Evolutionary conservation across 371 early-diverging fungal genomes (phyloP).

Genomic region (Lichtheimia hyalospora): DNA sequence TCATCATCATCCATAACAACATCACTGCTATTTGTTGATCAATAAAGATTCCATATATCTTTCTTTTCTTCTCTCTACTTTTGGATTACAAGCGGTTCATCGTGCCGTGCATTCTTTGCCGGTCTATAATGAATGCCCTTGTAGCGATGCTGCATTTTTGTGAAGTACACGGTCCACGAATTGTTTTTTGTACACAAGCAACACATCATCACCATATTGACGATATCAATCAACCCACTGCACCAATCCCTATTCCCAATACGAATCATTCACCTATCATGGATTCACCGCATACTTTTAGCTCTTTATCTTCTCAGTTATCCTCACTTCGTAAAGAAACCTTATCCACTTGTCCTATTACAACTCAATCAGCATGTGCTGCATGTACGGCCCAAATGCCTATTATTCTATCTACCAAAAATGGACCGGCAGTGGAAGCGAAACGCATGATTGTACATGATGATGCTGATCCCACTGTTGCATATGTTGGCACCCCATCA

Average conservation of each 20-base stretch:
- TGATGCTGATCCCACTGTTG: constrained; percentile 42
- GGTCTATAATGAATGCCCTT: constrained; percentile 48
- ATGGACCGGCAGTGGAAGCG: constrained; percentile 27
- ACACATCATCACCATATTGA: constrained; percentile 28
- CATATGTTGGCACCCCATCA: constrained; percentile 45
- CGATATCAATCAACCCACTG: neutral
- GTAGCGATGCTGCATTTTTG: constrained; percentile 58
- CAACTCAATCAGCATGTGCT: constrained; percentile 25
- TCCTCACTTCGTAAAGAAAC: too few relatives aligned
- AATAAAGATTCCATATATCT: too few relatives aligned
- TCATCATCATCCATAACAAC: too few relatives aligned
- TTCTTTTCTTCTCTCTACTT: too few relatives aligned
- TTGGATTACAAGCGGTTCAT: too few relatives aligned
- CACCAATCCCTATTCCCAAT: constrained; percentile 3
- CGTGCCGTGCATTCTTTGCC: too few relatives aligned
- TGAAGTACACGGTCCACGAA: constrained; percentile 60
- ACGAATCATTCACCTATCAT: constrained; percentile 8
- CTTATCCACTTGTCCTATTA: neutral
- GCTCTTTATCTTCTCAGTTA: too few relatives aligned
- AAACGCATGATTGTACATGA: constrained; percentile 45
- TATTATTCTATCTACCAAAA: constrained; percentile 22
- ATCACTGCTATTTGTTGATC: too few relatives aligned
- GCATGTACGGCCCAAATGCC: constrained; percentile 53
- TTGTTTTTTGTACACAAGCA: constrained; percentile 60
- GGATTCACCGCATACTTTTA: constrained; percentile 6